phyloP scores from a whole-genome alignment of 345 rosid genomes.

The Alliaria petiolata region DNA sequence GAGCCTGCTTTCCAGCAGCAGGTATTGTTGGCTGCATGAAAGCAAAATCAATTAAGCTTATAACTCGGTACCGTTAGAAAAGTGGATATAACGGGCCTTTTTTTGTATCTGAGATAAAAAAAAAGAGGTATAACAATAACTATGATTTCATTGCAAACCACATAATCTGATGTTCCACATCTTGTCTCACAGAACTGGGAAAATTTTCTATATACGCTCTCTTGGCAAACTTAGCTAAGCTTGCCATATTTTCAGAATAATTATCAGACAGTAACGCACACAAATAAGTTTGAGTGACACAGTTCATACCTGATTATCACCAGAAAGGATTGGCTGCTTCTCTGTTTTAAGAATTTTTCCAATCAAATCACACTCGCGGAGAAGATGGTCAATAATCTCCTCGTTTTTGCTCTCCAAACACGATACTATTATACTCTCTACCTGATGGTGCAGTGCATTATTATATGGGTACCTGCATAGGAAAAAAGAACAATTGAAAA shows the following conservation, averaged over 20 bases:
- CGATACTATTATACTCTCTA: conserved; percentile 73
- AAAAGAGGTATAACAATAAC: background rate
- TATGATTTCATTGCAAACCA: background rate
- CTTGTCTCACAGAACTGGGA: conserved; percentile 1
- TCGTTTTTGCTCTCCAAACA: conserved; percentile 80
- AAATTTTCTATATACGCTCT: background rate
- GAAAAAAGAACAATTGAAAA: conserved; percentile 13
- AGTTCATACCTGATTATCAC: conserved; percentile 47
- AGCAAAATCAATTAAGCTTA: background rate
- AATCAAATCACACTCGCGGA: conserved; percentile 74
- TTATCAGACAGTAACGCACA: background rate
- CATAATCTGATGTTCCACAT: conserved; percentile 13
- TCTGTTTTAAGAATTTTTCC: conserved; percentile 73
- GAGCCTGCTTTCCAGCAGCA: conserved; percentile 68
- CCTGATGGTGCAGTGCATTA: conserved; percentile 93
- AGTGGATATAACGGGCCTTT: background rate
- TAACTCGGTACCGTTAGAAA: background rate
- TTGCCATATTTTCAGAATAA: background rate
- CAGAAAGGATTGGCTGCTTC: conserved; percentile 57
- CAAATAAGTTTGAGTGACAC: background rate
- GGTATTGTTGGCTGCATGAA: conserved; percentile 76
- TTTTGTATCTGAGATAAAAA: background rate
- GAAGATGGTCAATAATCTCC: conserved; percentile 61
- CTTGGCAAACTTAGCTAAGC: background rate
- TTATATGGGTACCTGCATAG: conserved; percentile 83